phyloP scores from a whole-genome alignment of 352 stramenopile genomes.

The Halophytophthora polymorphica region DNA sequence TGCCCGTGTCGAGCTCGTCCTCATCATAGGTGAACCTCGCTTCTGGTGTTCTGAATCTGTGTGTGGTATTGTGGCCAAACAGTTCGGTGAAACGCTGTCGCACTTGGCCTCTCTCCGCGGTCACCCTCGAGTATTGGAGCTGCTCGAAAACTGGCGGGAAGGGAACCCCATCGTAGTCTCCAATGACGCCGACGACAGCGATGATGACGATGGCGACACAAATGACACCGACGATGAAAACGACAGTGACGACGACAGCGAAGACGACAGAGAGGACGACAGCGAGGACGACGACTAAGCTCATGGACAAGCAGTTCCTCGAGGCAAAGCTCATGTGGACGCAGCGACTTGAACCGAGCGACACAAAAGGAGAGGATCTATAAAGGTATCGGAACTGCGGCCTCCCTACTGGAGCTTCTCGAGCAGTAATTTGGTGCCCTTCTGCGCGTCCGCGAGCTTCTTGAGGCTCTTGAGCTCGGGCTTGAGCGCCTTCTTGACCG shows the following conservation, averaged over 20 bases:
- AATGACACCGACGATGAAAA: constrained; percentile 14
- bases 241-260: constrained; percentile 17
- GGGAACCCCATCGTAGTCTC: constrained; percentile 30
- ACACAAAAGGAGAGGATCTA: constrained; percentile 30
- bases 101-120: constrained; percentile 46
- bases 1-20: no score
- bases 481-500: constrained; percentile 66
- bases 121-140: constrained; percentile 30
- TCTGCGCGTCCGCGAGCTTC: constrained; percentile 57
- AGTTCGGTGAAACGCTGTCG: constrained; percentile 58
- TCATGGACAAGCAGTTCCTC: background rate
- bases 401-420: constrained; percentile 71
- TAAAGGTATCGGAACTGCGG: constrained; percentile 30
- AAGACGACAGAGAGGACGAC: constrained; percentile 17
- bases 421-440: constrained; percentile 80
- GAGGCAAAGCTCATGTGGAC: constrained; percentile 2
- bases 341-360: background rate
- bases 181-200: constrained; percentile 13
- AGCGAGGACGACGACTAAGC: constrained; percentile 22
- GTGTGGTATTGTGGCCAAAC: background rate
- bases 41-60: no score
- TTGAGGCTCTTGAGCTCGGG: constrained; percentile 48
- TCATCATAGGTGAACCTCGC: background rate
- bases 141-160: constrained; percentile 40
- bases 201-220: constrained; percentile 11